These are phyloP conservation scores for Vigna hirtella DNA, from an alignment of 306 rosid species.

Conservation along the genomic window DNA sequence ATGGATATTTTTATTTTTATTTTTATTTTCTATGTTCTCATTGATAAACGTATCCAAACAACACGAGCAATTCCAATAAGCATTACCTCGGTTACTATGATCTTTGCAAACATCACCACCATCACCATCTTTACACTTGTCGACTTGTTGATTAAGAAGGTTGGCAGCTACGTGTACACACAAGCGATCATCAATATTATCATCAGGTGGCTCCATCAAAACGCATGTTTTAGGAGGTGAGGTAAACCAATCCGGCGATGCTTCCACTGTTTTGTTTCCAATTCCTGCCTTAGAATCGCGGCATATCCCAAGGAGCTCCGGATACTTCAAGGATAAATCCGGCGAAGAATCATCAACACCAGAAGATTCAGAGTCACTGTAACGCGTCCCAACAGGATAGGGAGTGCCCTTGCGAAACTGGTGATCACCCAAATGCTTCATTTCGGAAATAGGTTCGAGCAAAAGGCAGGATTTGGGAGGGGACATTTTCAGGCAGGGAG, in stretches of 20 bases:
- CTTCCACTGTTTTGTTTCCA: constrained; percentile 60
- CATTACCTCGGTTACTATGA: constrained; percentile 57
- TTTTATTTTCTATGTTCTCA: neutral
- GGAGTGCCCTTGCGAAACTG: constrained; percentile 71
- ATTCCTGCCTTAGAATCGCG: constrained; percentile 51
- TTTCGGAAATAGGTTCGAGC: constrained; percentile 83
- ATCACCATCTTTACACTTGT: constrained; percentile 38
- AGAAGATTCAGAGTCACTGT: constrained; percentile 60
- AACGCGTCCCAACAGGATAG: constrained; percentile 72
- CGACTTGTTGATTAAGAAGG: constrained; percentile 38
- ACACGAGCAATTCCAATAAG: neutral
- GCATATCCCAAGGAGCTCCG: constrained; percentile 68
- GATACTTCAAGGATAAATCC: constrained; percentile 68
- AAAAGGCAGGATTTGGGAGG: constrained; percentile 89
- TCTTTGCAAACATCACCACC: constrained; percentile 43
- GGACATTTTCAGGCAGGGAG: constrained; percentile 82
- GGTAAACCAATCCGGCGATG: constrained; percentile 76
- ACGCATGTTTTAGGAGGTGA: constrained; percentile 96
- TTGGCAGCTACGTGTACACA: neutral
- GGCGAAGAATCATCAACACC: constrained; percentile 49
- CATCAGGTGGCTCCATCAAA: constrained; percentile 75
- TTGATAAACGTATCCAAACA: neutral
- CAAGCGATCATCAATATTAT: constrained; percentile 14
- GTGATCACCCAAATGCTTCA: constrained; percentile 46
- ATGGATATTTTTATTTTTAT: neutral